Percentiles rank a stretch among this genome's conserved stretches.
Evolutionary conservation across 108 stramenopile genomes (phyloP).

Genomic region (Skeletonema costatum): DNA sequence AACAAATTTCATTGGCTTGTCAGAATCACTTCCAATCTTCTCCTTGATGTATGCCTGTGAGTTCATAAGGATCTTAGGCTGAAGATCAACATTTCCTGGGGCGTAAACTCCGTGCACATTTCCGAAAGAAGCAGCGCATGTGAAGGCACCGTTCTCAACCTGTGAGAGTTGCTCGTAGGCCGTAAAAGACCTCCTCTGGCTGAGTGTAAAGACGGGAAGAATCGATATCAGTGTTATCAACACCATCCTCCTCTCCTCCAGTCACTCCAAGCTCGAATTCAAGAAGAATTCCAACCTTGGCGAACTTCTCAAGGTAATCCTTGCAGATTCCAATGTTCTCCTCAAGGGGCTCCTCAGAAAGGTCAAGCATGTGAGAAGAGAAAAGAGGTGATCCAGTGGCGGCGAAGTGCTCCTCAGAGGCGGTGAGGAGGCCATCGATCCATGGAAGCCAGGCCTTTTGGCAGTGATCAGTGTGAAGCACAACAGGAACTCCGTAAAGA

Average conservation of each 20-base stretch:
- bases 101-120: slow-evolving; percentile 97
- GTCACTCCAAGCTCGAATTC: slow-evolving; percentile 98
- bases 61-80: slow-evolving; percentile 92
- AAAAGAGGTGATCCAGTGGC: slow-evolving; percentile 90
- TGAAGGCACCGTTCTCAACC: slow-evolving; percentile 80
- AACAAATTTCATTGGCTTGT: slow-evolving; percentile 94
- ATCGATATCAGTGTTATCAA: slow-evolving; percentile 93
- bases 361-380: slow-evolving; percentile 97
- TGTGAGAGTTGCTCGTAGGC: slow-evolving; percentile 90
- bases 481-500: slow-evolving; percentile 93
- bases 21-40: slow-evolving; percentile 88
- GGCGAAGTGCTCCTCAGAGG: slow-evolving; percentile 89
- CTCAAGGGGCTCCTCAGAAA: slow-evolving; percentile 95
- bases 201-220: slow-evolving; percentile 94
- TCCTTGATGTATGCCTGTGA: slow-evolving; percentile 91
- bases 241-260: slow-evolving; percentile 97
- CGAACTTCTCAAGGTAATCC: slow-evolving; percentile 80
- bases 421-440: slow-evolving; percentile 94
- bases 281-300: slow-evolving; percentile 88
- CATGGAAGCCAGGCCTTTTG: slow-evolving; percentile 94
- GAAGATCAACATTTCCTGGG: slow-evolving; percentile 95
- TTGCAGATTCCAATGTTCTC: slow-evolving; percentile 98
- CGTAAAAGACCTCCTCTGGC: slow-evolving; percentile 93
- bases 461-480: slow-evolving; percentile 97
- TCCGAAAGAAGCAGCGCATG: slow-evolving; percentile 94